Percentiles rank a stretch among this genome's conserved stretches.
phyloP scores from a whole-genome alignment of 805 yeast species.

The Teunomyces funiuensis region DNA sequence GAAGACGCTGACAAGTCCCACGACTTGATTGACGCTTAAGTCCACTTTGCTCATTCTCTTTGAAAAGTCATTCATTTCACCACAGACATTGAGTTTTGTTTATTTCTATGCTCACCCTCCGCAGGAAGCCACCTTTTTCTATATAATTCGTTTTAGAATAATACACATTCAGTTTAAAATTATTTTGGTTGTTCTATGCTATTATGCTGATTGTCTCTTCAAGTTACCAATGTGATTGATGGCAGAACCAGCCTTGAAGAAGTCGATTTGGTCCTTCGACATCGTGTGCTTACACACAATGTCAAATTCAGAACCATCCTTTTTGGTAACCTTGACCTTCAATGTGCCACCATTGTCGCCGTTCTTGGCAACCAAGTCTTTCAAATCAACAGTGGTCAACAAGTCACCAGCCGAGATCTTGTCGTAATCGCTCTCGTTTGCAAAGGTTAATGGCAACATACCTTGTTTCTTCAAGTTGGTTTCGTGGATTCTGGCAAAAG shows the following conservation, averaged over 20 bases:
- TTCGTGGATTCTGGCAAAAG: slow-evolving; percentile 98
- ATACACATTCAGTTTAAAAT: background rate
- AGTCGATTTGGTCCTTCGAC: slow-evolving; percentile 94
- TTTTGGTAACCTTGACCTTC: slow-evolving; percentile 70
- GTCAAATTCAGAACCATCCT: slow-evolving; percentile 65
- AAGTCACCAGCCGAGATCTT: slow-evolving; percentile 72
- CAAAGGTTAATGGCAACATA: slow-evolving; percentile 91
- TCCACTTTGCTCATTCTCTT: slow-evolving; percentile 3
- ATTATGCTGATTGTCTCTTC: slow-evolving; percentile 17
- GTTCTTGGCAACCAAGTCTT: slow-evolving; percentile 72
- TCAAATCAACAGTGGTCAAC: slow-evolving; percentile 69
- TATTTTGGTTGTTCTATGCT: background rate
- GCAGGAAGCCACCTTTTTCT: background rate
- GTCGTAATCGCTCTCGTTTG: slow-evolving; percentile 87
- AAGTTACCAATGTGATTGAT: slow-evolving; percentile 82
- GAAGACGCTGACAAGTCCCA: slow-evolving; percentile 38
- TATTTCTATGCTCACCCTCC: slow-evolving; percentile 3
- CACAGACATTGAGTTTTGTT: slow-evolving; percentile 3
- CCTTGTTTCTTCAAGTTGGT: slow-evolving; percentile 98
- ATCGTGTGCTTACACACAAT: slow-evolving; percentile 88
- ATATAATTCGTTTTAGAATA: slow-evolving; percentile 1
- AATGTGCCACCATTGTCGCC: slow-evolving; percentile 89
- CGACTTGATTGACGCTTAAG: slow-evolving; percentile 44
- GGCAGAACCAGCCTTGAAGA: slow-evolving; percentile 97
- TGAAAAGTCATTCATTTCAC: slow-evolving; percentile 9